A percentile compares a stretch with the other conserved stretches of the same genome.
Evolutionary conservation across 768 basidiomycete species (phyloP).

Genomic region (Boletus barrowsii): DNA sequence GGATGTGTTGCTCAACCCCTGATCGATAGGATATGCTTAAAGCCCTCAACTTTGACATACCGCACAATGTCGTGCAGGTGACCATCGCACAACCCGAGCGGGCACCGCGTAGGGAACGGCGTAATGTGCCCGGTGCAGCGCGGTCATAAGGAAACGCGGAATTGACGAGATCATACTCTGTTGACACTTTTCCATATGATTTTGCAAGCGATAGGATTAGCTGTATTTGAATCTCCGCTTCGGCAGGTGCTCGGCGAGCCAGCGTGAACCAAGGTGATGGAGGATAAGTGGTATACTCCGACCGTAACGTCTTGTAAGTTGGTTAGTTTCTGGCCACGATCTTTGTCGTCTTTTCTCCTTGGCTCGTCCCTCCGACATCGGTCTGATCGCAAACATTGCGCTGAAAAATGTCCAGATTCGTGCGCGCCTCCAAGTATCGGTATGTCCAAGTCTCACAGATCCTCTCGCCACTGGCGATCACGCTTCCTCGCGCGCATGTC

Average conservation of each 20-base stretch:
- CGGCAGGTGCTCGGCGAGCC: too few species aligned
- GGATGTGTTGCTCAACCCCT: background rate
- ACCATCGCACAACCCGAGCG: slow-evolving; percentile 68
- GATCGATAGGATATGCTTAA: slow-evolving; percentile 73
- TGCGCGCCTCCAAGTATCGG: slow-evolving; percentile 85
- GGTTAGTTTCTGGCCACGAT: too few species aligned
- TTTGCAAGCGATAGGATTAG: too few species aligned
- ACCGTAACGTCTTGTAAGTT: too few species aligned
- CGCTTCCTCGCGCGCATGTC: background rate
- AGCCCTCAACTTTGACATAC: slow-evolving; percentile 92
- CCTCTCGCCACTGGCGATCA: background rate
- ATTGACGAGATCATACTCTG: too few species aligned
- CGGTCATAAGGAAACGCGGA: slow-evolving; percentile 32
- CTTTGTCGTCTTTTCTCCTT: too few species aligned
- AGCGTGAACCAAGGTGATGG: too few species aligned
- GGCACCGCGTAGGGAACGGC: slow-evolving; percentile 67
- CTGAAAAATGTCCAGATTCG: slow-evolving; percentile 74
- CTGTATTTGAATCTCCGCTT: too few species aligned
- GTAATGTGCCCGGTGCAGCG: slow-evolving; percentile 80
- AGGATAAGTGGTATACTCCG: too few species aligned
- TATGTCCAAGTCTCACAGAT: slow-evolving; percentile 34
- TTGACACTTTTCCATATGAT: too few species aligned
- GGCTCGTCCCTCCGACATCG: background rate
- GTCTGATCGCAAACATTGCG: background rate
- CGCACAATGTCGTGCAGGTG: slow-evolving; percentile 66